phyloP scores from a whole-genome alignment of 2,329 filamentous ascomycete species.

The Aspergillus amoenus region DNA sequence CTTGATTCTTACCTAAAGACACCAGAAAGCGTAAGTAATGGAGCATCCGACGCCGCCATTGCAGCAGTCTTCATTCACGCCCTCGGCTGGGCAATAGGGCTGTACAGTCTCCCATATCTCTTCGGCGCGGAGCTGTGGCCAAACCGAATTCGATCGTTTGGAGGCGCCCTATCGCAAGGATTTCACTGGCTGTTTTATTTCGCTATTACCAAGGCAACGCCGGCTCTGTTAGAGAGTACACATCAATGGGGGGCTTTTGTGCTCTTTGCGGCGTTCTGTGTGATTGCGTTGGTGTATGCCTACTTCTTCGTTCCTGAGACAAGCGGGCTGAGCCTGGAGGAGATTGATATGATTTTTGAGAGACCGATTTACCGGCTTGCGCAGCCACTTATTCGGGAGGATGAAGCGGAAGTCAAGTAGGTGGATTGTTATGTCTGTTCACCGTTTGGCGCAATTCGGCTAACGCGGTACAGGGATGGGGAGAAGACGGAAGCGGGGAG shows the following conservation, averaged over 20 bases:
- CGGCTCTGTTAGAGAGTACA: constrained; percentile 27
- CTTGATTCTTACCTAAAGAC: constrained; percentile 17
- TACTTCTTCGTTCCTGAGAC: constrained; percentile 9
- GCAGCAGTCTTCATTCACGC: constrained; percentile 48
- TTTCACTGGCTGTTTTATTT: constrained; percentile 49
- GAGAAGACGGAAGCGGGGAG: too few species aligned
- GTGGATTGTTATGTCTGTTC: neutral
- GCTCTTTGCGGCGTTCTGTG: constrained; percentile 11
- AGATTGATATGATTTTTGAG: constrained; percentile 5
- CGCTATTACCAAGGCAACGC: constrained; percentile 36
- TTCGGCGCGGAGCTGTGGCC: constrained; percentile 49
- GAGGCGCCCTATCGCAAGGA: constrained; percentile 36
- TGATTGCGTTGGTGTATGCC: constrained; percentile 2
- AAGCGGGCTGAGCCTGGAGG: constrained; percentile 4
- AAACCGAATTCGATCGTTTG: constrained; percentile 47
- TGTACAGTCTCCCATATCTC: constrained; percentile 42
- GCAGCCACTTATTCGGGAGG: neutral
- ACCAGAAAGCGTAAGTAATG: neutral
- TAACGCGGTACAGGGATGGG: too few species aligned
- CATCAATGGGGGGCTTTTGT: constrained; percentile 7
- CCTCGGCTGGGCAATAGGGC: constrained; percentile 44
- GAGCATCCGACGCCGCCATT: constrained; percentile 36
- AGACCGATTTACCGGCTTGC: neutral
- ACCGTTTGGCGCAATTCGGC: too few species aligned
- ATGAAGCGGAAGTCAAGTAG: neutral